phyloP scores from a whole-genome alignment of 768 basidiomycete genomes.

The Suillus decipiens region DNA sequence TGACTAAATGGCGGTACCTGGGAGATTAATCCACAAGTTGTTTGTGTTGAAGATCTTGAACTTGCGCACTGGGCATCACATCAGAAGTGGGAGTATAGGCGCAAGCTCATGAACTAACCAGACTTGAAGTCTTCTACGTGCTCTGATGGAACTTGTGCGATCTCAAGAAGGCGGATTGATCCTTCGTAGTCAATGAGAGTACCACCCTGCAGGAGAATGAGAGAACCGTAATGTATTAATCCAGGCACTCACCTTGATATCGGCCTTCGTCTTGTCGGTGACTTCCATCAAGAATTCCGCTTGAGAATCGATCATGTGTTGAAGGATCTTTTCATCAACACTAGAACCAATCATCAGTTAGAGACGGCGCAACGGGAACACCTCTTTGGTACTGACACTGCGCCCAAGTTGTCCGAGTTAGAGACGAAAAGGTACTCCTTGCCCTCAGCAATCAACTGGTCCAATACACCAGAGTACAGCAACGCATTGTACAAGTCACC shows the following conservation, averaged over 20 bases:
- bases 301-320: slow-evolving; percentile 64
- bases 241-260: slow-evolving; percentile 50
- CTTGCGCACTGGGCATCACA: slow-evolving; percentile 47
- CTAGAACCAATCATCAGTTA: slow-evolving; percentile 30
- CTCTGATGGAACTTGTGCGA: slow-evolving; percentile 73
- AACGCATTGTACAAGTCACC: slow-evolving; percentile 76
- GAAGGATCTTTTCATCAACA: slow-evolving; percentile 67
- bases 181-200: slow-evolving; percentile 73
- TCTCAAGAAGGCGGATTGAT: slow-evolving; percentile 66
- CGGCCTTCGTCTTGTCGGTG: slow-evolving; percentile 83
- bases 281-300: slow-evolving; percentile 77
- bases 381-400: slow-evolving; percentile 43
- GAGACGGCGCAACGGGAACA: neutral
- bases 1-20: slow-evolving; percentile 29
- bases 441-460: slow-evolving; percentile 66
- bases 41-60: slow-evolving; percentile 85
- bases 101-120: slow-evolving; percentile 15
- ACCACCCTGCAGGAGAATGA: slow-evolving; percentile 42
- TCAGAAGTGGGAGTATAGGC: neutral
- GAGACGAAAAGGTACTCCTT: slow-evolving; percentile 81
- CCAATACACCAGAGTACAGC: slow-evolving; percentile 70
- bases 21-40: slow-evolving; percentile 60
- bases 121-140: slow-evolving; percentile 77
- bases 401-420: slow-evolving; percentile 77
- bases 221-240: neutral